Evolutionary conservation across 2,329 filamentous ascomycete genomes (phyloP).

Genomic region (Teratosphaeriaceae sp.): DNA sequence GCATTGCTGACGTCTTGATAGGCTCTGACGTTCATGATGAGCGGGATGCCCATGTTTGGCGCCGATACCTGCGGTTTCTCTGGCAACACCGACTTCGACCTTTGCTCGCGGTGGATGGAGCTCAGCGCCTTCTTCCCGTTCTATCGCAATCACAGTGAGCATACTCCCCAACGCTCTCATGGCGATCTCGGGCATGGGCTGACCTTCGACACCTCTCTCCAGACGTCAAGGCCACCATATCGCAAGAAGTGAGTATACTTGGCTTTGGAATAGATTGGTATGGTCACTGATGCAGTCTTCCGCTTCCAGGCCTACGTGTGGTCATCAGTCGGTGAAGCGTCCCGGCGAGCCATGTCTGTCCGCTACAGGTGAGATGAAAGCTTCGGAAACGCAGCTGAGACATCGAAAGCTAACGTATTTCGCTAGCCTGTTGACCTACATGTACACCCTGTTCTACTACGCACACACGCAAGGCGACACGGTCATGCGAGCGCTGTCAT

Average conservation of each 20-base stretch:
- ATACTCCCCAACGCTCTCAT: too few species aligned
- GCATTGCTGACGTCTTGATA: neutral
- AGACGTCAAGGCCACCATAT: conserved; percentile 50
- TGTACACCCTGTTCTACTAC: conserved; percentile 66
- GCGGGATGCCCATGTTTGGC: conserved; percentile 23
- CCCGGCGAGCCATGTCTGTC: conserved; percentile 61
- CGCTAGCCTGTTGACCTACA: conserved; percentile 65
- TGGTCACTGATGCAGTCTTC: neutral
- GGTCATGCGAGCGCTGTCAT: conserved; percentile 65
- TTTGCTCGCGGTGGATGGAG: conserved; percentile 47
- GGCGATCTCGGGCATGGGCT: too few species aligned
- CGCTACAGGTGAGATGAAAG: too few species aligned
- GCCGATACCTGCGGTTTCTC: conserved; percentile 9
- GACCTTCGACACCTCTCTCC: neutral
- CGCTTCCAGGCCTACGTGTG: neutral
- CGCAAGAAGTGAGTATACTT: conserved; percentile 73
- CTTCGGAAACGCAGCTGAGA: too few species aligned
- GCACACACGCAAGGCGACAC: conserved; percentile 61
- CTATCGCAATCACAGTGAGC: conserved; percentile 69
- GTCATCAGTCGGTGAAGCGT: conserved; percentile 54
- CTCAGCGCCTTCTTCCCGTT: conserved; percentile 70
- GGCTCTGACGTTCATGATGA: conserved; percentile 16
- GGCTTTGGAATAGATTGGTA: too few species aligned
- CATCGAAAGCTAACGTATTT: too few species aligned
- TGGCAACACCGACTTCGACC: conserved; percentile 3